Percentiles rank a stretch among this genome's conserved stretches.
phyloP scores from a whole-genome alignment of 2,329 filamentous ascomycete genomes.

The Arthrobotrys conoides region DNA sequence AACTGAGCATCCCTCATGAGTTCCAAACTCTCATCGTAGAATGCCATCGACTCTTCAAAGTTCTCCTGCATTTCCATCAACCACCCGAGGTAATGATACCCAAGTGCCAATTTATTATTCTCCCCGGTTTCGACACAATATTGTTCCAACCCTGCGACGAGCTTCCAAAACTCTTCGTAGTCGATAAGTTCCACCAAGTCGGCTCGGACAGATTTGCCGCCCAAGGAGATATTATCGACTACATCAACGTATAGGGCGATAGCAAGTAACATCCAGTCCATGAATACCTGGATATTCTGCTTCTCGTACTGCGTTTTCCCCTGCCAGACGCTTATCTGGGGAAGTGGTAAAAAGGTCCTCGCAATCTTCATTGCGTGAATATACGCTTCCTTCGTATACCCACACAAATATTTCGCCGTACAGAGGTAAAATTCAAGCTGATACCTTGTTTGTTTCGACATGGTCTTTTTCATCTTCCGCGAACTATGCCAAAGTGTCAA shows the following conservation, averaged over 20 bases:
- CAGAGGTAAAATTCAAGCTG: conserved; percentile 25
- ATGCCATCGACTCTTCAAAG: conserved; percentile 12
- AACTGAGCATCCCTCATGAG: conserved; percentile 4
- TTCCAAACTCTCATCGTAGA: conserved; percentile 20
- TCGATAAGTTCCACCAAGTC: background rate
- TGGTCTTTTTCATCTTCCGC: conserved; percentile 1
- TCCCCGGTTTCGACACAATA: background rate
- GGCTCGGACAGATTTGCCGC: background rate
- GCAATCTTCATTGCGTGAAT: conserved; percentile 5
- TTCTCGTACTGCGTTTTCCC: background rate
- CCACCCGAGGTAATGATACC: conserved; percentile 14
- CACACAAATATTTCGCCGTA: background rate
- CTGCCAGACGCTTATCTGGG: background rate
- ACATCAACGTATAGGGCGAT: conserved; percentile 3
- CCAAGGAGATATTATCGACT: background rate
- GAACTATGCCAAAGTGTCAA: conserved; percentile 3
- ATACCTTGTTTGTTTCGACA: conserved; percentile 8
- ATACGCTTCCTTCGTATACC: background rate
- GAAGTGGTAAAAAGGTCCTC: background rate
- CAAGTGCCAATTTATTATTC: background rate
- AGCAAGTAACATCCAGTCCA: conserved; percentile 34
- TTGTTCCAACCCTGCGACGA: background rate
- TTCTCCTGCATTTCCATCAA: conserved; percentile 15
- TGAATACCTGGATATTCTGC: background rate
- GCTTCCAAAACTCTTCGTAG: conserved; percentile 18